Base-by-base conservation (phyloP, 2,329 filamentous ascomycete genomes). In the Didymella lethalis region DNA sequence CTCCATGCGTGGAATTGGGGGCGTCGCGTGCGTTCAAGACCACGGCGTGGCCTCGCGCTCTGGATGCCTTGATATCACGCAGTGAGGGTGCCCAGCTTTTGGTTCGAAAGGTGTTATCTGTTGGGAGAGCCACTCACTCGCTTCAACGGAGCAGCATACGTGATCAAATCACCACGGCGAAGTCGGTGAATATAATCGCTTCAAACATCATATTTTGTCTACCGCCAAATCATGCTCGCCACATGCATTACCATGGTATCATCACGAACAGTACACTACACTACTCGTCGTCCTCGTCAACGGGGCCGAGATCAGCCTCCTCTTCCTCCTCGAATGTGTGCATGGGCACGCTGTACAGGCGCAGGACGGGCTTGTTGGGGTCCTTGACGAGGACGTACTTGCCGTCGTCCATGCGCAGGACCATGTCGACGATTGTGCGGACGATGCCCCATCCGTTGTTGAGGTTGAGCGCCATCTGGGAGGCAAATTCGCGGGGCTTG, bases 371-470 rank as follows among this genome's bases (percentile, higher is more conserved):
- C 88, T 97, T 98, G 85, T 99, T 99, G 59, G 95, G 95, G 79
- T 99, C 95, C 89, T 89, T 89, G 73, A 89, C 84, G 26, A 89
- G 81, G 20, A 95, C 88, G 70, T 91, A 95, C 82, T 93, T 93
- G 79, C 89, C 90, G 69, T 93, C 90, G 46, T 88, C 84, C 79
- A 88, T 87, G 78, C 88, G 87, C 70, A 93, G 85, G 72, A 89
- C 90, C 90, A 98, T 96, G 80, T 99, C 95, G 70, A 92, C 92
- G 74, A 99, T 97, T 49, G 95, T 99, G 67, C 95, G 92, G 60
- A 99, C 95, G 67, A 99, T 98, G 79, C 95, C 95, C 95, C 95
- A 99, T 64, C 95, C 95, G 81, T 99, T 99, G 81, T 90, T 91
- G 57, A 98, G 86, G 73, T 93, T 96, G 73, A 99, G 81, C 82